A percentile compares a stretch with the other conserved stretches of the same genome.
Evolutionary conservation across 2,329 filamentous ascomycete genomes (phyloP).

Genomic region (Thielaviopsis musarum): DNA sequence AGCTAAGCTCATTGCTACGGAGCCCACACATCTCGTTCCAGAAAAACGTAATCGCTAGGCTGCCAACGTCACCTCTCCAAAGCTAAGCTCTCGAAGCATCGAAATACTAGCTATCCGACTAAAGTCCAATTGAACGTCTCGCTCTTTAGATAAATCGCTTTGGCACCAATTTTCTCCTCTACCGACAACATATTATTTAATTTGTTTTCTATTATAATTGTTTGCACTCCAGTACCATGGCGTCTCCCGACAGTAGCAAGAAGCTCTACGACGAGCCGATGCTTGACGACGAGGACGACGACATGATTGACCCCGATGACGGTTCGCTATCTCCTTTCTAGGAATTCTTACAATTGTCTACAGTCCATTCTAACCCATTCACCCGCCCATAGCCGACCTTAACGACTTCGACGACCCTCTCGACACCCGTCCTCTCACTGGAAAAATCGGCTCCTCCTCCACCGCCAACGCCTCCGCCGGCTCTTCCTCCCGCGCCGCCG

Average conservation of each 20-base stretch:
- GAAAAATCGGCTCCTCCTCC: conserved; percentile 56
- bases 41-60: neutral
- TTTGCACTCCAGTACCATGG: conserved; percentile 5
- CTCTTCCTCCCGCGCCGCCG: neutral
- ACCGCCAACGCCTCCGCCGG: conserved; percentile 22
- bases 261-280: conserved; percentile 18
- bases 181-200: neutral
- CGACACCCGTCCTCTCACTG: conserved; percentile 61
- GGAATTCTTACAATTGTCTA: neutral
- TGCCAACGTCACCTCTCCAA: neutral
- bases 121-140: neutral
- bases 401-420: conserved; percentile 88
- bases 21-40: neutral
- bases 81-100: neutral
- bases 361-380: neutral
- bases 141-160: neutral
- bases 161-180: neutral
- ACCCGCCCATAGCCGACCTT: conserved; percentile 47
- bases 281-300: conserved; percentile 46
- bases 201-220: neutral
- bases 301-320: conserved; percentile 66
- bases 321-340: conserved; percentile 29
- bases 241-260: conserved; percentile 11
- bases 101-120: neutral
- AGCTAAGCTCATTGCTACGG: neutral